phyloP scores from a whole-genome alignment of 1,139 yeast genomes.

The Tardiomyces depauwii region DNA sequence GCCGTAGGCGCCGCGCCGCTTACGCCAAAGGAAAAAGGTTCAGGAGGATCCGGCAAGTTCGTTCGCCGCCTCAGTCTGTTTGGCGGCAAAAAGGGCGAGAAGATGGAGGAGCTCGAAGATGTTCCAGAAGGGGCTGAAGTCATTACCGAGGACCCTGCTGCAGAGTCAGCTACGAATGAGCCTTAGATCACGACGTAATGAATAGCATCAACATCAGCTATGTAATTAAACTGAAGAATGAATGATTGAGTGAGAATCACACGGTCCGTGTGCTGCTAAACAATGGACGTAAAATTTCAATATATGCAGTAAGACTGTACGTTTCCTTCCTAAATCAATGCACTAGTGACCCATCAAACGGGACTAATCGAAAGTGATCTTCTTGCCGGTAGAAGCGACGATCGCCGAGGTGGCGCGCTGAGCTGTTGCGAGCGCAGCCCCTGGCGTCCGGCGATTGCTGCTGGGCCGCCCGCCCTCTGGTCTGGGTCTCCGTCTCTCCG shows the following conservation, averaged over 20 bases:
- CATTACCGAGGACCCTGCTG: slow-evolving; percentile 10
- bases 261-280: too few relatives aligned
- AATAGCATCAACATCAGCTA: background rate
- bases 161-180: slow-evolving; percentile 1
- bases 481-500: slow-evolving; percentile 7
- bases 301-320: background rate
- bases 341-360: background rate
- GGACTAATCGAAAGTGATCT: slow-evolving; percentile 47
- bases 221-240: background rate
- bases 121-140: slow-evolving; percentile 7
- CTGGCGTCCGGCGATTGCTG: slow-evolving; percentile 55
- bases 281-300: background rate
- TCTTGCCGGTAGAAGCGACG: slow-evolving; percentile 85
- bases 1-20: slow-evolving; percentile 5
- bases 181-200: background rate
- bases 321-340: background rate
- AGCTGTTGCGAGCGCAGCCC: slow-evolving; percentile 80
- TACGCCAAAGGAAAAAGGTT: slow-evolving; percentile 3
- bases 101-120: slow-evolving; percentile 6
- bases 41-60: slow-evolving; percentile 10
- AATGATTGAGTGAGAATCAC: too few relatives aligned
- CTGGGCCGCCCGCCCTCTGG: slow-evolving; percentile 10
- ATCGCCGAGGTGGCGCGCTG: slow-evolving; percentile 87
- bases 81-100: slow-evolving; percentile 16
- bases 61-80: slow-evolving; percentile 21